Conservation (phyloP, 306 rosid species). For the Mimosa pudica region DNA sequence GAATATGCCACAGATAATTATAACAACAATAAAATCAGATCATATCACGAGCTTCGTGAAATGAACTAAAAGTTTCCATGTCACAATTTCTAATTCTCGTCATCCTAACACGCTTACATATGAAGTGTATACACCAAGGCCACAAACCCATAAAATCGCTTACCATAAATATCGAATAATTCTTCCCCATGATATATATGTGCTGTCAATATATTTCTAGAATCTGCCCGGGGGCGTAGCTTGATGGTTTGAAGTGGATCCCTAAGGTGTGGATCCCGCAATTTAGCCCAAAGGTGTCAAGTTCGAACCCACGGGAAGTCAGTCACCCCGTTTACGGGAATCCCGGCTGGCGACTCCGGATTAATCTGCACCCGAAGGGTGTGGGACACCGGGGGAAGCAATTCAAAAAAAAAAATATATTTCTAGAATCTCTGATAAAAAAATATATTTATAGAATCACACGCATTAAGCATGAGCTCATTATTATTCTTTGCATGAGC, state of each 20-base stretch:
- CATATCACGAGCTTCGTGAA: background rate
- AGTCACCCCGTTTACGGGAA: too few relatives aligned
- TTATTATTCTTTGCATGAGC: constrained; percentile 25
- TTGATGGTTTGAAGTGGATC: too few relatives aligned
- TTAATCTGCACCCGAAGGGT: too few relatives aligned
- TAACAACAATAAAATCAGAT: background rate
- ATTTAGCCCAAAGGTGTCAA: too few relatives aligned
- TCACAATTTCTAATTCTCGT: constrained; percentile 6
- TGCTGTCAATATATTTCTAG: too few relatives aligned
- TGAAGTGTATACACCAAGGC: background rate
- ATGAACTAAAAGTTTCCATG: constrained; percentile 20
- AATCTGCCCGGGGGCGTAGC: too few relatives aligned
- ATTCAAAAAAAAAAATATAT: too few relatives aligned
- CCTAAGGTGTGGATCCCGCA: too few relatives aligned
- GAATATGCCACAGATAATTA: constrained; percentile 33
- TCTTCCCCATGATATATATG: background rate
- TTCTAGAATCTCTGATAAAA: too few relatives aligned
- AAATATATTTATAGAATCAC: background rate
- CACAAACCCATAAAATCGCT: background rate
- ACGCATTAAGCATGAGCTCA: background rate
- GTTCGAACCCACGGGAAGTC: too few relatives aligned
- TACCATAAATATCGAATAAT: constrained; percentile 3
- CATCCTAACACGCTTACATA: background rate
- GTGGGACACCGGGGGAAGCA: too few relatives aligned
- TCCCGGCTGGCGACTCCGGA: too few relatives aligned